Percentiles rank a stretch among this genome's conserved stretches.
These are phyloP conservation scores for Edaphochlamys debaryana DNA, from an alignment of 139 green algal genomes.

Conservation along the genomic window DNA sequence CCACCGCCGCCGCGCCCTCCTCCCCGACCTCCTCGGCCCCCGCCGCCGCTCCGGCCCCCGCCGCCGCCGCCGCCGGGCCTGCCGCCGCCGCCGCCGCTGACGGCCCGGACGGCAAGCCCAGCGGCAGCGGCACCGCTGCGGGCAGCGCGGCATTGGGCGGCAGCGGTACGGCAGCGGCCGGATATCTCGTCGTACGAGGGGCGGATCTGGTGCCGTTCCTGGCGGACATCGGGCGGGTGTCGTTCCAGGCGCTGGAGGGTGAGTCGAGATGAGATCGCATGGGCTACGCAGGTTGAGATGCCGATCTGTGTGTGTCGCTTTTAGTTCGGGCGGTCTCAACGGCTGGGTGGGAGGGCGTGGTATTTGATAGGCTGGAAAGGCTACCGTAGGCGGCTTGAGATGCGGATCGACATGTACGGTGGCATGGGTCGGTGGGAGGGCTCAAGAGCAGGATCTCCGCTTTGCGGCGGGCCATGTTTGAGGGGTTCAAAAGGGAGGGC, in stretches of 20 bases:
- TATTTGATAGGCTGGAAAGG: too few relatives aligned
- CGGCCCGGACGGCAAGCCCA: neutral
- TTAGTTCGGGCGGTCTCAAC: too few relatives aligned
- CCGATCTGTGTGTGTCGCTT: too few relatives aligned
- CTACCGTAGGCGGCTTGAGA: too few relatives aligned
- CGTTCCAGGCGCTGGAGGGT: slow-evolving; percentile 19
- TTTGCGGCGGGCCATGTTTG: too few relatives aligned
- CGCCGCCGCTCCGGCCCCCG: neutral
- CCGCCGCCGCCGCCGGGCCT: neutral
- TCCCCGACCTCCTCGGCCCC: too few relatives aligned
- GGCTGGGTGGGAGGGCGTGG: too few relatives aligned
- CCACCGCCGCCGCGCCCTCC: neutral
- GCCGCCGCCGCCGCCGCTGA: neutral
- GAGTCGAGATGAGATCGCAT: neutral
- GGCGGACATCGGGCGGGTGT: slow-evolving; percentile 13
- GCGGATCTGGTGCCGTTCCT: neutral
- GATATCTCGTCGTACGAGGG: slow-evolving; percentile 16
- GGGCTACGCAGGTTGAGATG: neutral
- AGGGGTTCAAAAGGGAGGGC: too few relatives aligned
- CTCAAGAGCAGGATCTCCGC: too few relatives aligned
- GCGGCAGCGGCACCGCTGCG: neutral
- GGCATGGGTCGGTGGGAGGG: too few relatives aligned
- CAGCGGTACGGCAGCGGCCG: neutral
- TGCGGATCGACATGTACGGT: too few relatives aligned
- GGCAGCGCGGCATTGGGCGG: neutral